Evolutionary conservation across 371 early-diverging fungal genomes (phyloP).

Genomic region (Haplosporangium sp.): DNA sequence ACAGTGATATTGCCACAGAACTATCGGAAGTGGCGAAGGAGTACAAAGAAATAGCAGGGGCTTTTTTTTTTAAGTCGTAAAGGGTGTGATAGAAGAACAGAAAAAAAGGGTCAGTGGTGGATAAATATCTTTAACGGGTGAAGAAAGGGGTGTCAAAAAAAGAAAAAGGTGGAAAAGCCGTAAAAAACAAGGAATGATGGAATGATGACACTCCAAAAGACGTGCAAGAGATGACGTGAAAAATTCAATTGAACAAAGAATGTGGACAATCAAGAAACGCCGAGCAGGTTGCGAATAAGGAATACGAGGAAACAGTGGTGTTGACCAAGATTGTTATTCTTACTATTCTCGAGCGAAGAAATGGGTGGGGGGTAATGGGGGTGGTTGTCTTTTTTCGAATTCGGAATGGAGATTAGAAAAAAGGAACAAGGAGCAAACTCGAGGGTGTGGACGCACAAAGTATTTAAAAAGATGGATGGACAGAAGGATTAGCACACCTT

Average conservation of each 20-base stretch:
- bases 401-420: conserved; percentile 12
- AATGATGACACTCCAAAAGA: too few species aligned
- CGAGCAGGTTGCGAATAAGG: not conserved
- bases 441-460: not conserved
- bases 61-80: not conserved
- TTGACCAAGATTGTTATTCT: not conserved
- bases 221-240: too few species aligned
- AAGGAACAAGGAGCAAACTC: conserved; percentile 10
- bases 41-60: conserved; percentile 4
- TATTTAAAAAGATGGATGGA: not conserved
- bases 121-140: conserved; percentile 1
- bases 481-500: too few species aligned
- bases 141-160: conserved; percentile 2
- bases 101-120: not conserved
- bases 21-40: too few species aligned
- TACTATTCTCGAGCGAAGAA: not conserved
- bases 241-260: too few species aligned
- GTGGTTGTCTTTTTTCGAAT: conserved; percentile 31
- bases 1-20: too few species aligned
- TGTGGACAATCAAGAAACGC: too few species aligned
- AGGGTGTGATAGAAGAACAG: conserved; percentile 8
- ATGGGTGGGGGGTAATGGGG: not conserved
- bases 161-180: conserved; percentile 6
- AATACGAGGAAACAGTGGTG: not conserved
- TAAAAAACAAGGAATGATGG: too few species aligned